phyloP scores from a whole-genome alignment of 2,329 filamentous ascomycete genomes.

The Drechslerella dactyloides region DNA sequence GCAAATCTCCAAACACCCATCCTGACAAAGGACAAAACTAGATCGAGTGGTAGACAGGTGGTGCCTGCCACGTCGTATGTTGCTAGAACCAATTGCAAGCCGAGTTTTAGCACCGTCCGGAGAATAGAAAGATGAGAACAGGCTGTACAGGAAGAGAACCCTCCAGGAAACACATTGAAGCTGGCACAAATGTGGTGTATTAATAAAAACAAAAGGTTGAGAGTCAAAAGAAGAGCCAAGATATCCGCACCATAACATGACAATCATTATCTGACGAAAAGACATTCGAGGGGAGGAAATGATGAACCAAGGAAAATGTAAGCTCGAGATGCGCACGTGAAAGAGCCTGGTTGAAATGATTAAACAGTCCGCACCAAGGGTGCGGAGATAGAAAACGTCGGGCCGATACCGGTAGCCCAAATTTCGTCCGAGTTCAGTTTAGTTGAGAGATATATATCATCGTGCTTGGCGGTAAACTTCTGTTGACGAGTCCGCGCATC shows the following conservation, averaged over 20 bases:
- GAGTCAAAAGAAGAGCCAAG: constrained; percentile 33
- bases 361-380: not conserved
- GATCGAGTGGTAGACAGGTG: constrained; percentile 19
- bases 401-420: not conserved
- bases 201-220: constrained; percentile 14
- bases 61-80: constrained; percentile 16
- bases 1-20: constrained; percentile 25
- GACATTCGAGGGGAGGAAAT: not conserved
- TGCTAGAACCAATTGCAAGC: constrained; percentile 22
- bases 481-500: not conserved
- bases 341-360: constrained; percentile 2
- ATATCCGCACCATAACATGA: constrained; percentile 50
- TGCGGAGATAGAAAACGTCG: not conserved
- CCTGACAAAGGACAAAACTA: constrained; percentile 6
- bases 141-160: constrained; percentile 46
- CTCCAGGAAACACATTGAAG: constrained; percentile 20
- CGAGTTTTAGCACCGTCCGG: constrained; percentile 15
- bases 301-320: constrained; percentile 8
- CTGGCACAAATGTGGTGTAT: constrained; percentile 21
- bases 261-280: constrained; percentile 32
- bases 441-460: too few species aligned
- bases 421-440: not conserved
- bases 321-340: not conserved
- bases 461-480: not conserved
- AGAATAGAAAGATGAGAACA: constrained; percentile 40